Conservation (phyloP, 2,329 filamentous ascomycete genomes). For the Blumeria hordei region DNA sequence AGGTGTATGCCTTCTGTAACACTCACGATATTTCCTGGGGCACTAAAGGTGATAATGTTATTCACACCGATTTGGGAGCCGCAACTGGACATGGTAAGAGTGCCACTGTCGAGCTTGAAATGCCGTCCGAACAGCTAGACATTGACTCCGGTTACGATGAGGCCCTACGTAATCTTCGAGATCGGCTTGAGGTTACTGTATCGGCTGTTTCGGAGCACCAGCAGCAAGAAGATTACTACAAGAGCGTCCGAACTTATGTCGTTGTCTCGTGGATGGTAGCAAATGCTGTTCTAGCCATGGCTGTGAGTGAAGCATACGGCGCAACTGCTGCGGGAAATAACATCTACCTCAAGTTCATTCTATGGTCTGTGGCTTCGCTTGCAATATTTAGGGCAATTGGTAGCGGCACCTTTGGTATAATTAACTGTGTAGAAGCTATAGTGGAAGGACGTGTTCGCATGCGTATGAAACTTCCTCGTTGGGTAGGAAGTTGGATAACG, state of each 20-base stretch:
- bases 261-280: constrained; percentile 83
- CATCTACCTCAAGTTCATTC: constrained; percentile 74
- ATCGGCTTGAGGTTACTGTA: constrained; percentile 59
- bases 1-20: constrained; percentile 98
- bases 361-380: constrained; percentile 72
- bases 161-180: constrained; percentile 81
- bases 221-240: constrained; percentile 95
- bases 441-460: constrained; percentile 54
- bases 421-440: constrained; percentile 62
- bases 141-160: constrained; percentile 97
- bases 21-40: constrained; percentile 98
- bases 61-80: constrained; percentile 74
- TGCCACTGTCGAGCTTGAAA: constrained; percentile 75
- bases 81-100: constrained; percentile 51
- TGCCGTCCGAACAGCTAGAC: constrained; percentile 93
- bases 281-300: constrained; percentile 86
- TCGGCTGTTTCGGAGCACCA: constrained; percentile 45
- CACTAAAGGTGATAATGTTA: constrained; percentile 92
- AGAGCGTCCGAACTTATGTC: constrained; percentile 92
- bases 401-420: constrained; percentile 53
- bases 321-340: constrained; percentile 51
- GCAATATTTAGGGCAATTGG: constrained; percentile 78
- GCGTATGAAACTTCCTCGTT: constrained; percentile 12
- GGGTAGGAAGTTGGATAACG: constrained; percentile 12
- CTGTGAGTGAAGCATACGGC: constrained; percentile 66